Evolutionary conservation across 225 moss, liverwort and hornwort species (phyloP), one percentile per base, ranked within the genome.

Genomic region (Bryum argenteum): DNA sequence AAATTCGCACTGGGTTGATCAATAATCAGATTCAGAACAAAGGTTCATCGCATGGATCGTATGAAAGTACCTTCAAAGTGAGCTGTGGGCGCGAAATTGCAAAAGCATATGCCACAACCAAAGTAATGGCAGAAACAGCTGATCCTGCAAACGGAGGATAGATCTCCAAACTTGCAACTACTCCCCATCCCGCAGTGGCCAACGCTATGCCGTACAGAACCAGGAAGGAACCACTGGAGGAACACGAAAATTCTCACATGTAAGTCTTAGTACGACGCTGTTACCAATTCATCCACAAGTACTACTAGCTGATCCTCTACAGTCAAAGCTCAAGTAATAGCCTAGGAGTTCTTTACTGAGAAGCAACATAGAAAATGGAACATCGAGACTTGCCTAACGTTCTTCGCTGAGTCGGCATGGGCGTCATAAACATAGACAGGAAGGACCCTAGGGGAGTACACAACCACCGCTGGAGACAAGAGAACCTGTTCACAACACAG

Each of bases 351-450:
- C 54, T 11, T 40, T 24, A 61, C 52, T 73, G 22, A 16, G 50
- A 65, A 58, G 21, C 12, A 5, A 57, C 24, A 66, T 21, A 33
- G 67, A 58, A 28, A 37, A 60, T 56, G 18, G 44, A 13, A 39
- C 15, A 54, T 54, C 54, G 21, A 56, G 74, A 64, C 90, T 89
- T 66, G 75, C 96, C 96, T 98, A 78, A 98, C 97, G 73, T 98
- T 98, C 79, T 92, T 98, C 11, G 97, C 97, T 76, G 83, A 91
- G 63, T 98, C 97, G 77, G 97, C 94, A 80, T 93, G 92, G 26
- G 97, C 97, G 84, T 98, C 97, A 82, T 98, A 98, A 12, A 98
- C 89, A 77, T 98, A 98, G 50, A 98, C 97, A 67, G 97, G 97
- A 60, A 98, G 92, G 16, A 98, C 97, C 74, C 97, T 83, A 54